Percentiles rank a stretch among this genome's conserved stretches.
These are phyloP conservation scores for Penicillium ucsense DNA, from an alignment of 495 filamentous ascomycete genomes.

Conservation along the genomic window DNA sequence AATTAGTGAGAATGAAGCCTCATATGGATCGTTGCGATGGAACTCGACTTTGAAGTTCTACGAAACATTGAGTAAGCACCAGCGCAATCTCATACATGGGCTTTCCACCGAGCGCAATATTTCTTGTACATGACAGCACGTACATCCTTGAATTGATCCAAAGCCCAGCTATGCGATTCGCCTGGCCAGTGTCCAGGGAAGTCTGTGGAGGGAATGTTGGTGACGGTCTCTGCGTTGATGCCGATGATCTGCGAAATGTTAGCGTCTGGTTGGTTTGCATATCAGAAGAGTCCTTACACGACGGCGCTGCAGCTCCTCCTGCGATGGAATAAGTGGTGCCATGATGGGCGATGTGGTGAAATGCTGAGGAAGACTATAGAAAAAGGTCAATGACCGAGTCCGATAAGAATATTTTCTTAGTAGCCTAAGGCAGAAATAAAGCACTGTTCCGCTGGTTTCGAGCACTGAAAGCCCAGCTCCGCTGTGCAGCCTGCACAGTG, in stretches of 20 bases:
- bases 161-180: slow-evolving; percentile 80
- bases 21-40: slow-evolving; percentile 64
- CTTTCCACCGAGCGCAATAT: too few relatives aligned
- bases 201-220: slow-evolving; percentile 77
- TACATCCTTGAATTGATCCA: slow-evolving; percentile 61
- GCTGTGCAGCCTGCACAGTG: too few relatives aligned
- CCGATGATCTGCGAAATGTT: slow-evolving; percentile 55
- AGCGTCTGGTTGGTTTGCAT: slow-evolving; percentile 2
- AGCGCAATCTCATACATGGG: too few relatives aligned
- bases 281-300: slow-evolving; percentile 26
- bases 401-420: slow-evolving; percentile 28
- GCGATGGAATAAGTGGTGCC: slow-evolving; percentile 39
- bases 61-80: background rate
- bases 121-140: background rate
- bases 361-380: slow-evolving; percentile 7
- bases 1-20: slow-evolving; percentile 81
- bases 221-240: slow-evolving; percentile 80
- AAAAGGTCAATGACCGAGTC: slow-evolving; percentile 25
- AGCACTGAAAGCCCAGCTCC: too few relatives aligned
- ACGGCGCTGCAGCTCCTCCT: slow-evolving; percentile 40
- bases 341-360: slow-evolving; percentile 23
- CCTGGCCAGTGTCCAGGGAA: slow-evolving; percentile 85
- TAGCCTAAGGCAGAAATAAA: slow-evolving; percentile 25
- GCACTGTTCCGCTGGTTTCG: background rate
- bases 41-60: slow-evolving; percentile 67